phyloP scores from a whole-genome alignment of 176 grass and related monocot genomes.

The Poa annua region DNA sequence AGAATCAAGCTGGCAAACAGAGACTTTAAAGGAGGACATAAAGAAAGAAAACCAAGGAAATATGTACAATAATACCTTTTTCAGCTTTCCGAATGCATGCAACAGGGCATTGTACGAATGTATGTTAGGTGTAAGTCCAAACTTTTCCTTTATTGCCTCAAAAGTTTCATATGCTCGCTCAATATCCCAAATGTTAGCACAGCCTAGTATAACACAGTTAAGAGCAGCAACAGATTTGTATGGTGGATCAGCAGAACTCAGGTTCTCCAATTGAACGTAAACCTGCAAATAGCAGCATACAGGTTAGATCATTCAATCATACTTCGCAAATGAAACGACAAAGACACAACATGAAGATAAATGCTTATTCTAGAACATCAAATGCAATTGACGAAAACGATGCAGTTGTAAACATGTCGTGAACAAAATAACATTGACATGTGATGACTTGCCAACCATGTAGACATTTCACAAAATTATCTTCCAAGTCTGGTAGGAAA shows the following conservation, averaged over 20 bases:
- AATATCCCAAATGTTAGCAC: slow-evolving; percentile 98
- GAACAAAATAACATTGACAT: background rate
- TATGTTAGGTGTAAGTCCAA: slow-evolving; percentile 76
- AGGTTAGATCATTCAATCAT: slow-evolving; percentile 37
- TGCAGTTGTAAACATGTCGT: slow-evolving; percentile 34
- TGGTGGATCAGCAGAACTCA: slow-evolving; percentile 69
- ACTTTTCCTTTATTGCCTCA: slow-evolving; percentile 79
- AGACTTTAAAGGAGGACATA: slow-evolving; percentile 28
- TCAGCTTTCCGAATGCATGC: slow-evolving; percentile 84
- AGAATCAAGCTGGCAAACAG: background rate
- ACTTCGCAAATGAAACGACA: slow-evolving; percentile 28
- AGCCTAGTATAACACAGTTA: slow-evolving; percentile 96
- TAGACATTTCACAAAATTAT: slow-evolving; percentile 24
- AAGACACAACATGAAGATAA: slow-evolving; percentile 8
- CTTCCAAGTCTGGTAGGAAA: slow-evolving; percentile 6
- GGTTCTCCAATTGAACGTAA: slow-evolving; percentile 92
- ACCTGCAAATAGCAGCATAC: slow-evolving; percentile 57
- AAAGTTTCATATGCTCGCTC: slow-evolving; percentile 96
- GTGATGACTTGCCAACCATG: background rate
- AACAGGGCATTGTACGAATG: slow-evolving; percentile 97
- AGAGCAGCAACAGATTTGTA: slow-evolving; percentile 95
- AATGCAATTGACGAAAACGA: background rate
- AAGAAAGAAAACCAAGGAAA: slow-evolving; percentile 18
- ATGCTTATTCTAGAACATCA: background rate
- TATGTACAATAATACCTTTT: slow-evolving; percentile 57